phyloP scores from a whole-genome alignment of 1,139 yeast species.

The Debaryomyces singareniensis region DNA sequence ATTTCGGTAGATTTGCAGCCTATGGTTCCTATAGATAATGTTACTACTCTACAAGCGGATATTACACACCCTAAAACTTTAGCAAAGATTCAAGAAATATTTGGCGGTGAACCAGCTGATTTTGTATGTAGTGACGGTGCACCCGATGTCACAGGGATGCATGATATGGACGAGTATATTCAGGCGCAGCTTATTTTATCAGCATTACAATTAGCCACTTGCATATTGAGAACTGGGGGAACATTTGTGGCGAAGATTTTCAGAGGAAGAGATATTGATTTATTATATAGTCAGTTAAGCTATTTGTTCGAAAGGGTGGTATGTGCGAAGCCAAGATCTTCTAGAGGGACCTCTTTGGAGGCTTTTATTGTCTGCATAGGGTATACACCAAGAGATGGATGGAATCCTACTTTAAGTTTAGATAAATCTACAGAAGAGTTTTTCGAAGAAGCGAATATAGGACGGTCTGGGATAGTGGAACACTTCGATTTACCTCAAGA shows the following conservation, averaged over 20 bases:
- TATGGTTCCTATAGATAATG: slow-evolving; percentile 90
- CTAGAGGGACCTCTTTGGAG: slow-evolving; percentile 89
- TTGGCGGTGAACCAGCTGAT: slow-evolving; percentile 91
- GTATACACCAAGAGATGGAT: slow-evolving; percentile 71
- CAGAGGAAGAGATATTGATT: slow-evolving; percentile 90
- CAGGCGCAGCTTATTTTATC: slow-evolving; percentile 91
- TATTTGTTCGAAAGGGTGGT: slow-evolving; percentile 76
- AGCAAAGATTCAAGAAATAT: slow-evolving; percentile 63
- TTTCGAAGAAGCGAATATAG: slow-evolving; percentile 60
- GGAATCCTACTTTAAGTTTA: slow-evolving; percentile 64
- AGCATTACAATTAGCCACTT: slow-evolving; percentile 86
- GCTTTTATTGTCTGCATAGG: slow-evolving; percentile 91
- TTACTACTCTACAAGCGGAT: slow-evolving; percentile 87
- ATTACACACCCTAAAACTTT: slow-evolving; percentile 93
- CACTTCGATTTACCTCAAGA: slow-evolving; percentile 43
- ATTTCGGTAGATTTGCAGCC: slow-evolving; percentile 96
- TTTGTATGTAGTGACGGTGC: slow-evolving; percentile 97
- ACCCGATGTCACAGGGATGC: slow-evolving; percentile 96
- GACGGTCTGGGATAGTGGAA: slow-evolving; percentile 42
- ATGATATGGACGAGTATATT: slow-evolving; percentile 92
- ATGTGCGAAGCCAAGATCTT: slow-evolving; percentile 93
- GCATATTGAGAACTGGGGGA: slow-evolving; percentile 83
- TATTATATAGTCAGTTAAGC: slow-evolving; percentile 83
- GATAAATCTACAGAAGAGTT: slow-evolving; percentile 73
- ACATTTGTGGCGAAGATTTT: slow-evolving; percentile 92